Percentiles rank a stretch among this genome's conserved stretches.
phyloP scores from a whole-genome alignment of 331 rosid species.

The Pyrus hybrid region DNA sequence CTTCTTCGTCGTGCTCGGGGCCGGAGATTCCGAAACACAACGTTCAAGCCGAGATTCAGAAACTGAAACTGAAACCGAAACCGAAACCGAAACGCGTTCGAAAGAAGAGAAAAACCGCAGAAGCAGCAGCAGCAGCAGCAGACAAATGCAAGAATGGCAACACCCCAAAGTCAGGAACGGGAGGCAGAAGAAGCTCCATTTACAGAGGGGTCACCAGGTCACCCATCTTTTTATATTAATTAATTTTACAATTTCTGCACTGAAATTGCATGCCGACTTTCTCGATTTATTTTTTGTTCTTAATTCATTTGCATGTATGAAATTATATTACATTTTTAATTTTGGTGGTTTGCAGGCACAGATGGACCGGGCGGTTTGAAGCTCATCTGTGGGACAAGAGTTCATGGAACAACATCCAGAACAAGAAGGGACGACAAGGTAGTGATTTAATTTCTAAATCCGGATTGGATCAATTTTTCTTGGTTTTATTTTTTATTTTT shows the following conservation, averaged over 20 bases:
- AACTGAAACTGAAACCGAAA: constrained; percentile 16
- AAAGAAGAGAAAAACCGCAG: constrained; percentile 7
- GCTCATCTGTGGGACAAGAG: constrained; percentile 97
- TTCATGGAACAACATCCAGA: constrained; percentile 77
- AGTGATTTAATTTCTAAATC: not conserved
- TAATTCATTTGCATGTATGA: constrained; percentile 35
- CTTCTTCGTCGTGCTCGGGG: constrained; percentile 47
- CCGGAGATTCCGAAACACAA: constrained; percentile 12
- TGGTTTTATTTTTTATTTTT: not conserved
- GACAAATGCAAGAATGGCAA: constrained; percentile 17
- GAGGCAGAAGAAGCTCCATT: constrained; percentile 64
- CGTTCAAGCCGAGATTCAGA: not conserved
- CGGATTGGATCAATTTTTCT: not conserved
- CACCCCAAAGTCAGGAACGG: not conserved
- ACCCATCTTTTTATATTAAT: not conserved
- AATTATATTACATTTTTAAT: not conserved
- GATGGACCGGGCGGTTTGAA: constrained; percentile 97
- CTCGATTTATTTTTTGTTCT: not conserved
- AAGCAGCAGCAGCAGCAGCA: not conserved
- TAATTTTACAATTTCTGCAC: not conserved
- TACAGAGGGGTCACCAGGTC: constrained; percentile 98
- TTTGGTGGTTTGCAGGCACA: constrained; percentile 41
- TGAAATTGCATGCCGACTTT: not conserved
- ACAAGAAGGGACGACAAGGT: constrained; percentile 95
- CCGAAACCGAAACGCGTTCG: constrained; percentile 25